phyloP scores from a whole-genome alignment of 169 alveolate species.

The Cryptosporidium xiaoi region DNA sequence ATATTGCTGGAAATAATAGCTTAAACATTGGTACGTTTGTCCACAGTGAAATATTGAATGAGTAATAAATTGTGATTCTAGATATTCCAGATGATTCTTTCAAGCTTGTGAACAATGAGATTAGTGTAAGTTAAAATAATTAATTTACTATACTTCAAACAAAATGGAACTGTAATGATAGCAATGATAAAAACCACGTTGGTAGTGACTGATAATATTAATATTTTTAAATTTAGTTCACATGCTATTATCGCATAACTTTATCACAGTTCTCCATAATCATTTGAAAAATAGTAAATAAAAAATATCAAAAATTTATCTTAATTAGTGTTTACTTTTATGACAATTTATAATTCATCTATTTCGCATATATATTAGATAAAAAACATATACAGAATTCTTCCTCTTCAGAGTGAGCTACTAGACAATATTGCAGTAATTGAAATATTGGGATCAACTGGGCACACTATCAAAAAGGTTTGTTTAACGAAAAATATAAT shows the following conservation, averaged over 20 bases:
- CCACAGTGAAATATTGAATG: not conserved
- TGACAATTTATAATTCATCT: not conserved
- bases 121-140: conserved; percentile 40
- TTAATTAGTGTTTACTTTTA: not conserved
- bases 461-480: conserved; percentile 10
- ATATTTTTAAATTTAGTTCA: too few relatives aligned
- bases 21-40: conserved; percentile 37
- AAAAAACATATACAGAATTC: not conserved
- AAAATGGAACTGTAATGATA: too few relatives aligned
- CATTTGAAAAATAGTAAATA: too few relatives aligned
- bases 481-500: not conserved
- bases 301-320: too few relatives aligned
- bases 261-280: too few relatives aligned
- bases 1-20: conserved; percentile 27
- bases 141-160: not conserved
- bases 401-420: conserved; percentile 42
- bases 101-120: not conserved
- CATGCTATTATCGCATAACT: too few relatives aligned
- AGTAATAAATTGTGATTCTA: not conserved
- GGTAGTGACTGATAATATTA: too few relatives aligned
- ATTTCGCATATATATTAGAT: not conserved
- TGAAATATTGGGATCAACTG: conserved; percentile 6
- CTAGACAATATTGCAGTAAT: conserved; percentile 45
- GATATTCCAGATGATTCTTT: conserved; percentile 39
- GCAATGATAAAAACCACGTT: too few relatives aligned